Evolutionary conservation across 139 green algal species (phyloP), one percentile per base, ranked within the genome.

Genomic region (Chlamydomonas applanata): DNA sequence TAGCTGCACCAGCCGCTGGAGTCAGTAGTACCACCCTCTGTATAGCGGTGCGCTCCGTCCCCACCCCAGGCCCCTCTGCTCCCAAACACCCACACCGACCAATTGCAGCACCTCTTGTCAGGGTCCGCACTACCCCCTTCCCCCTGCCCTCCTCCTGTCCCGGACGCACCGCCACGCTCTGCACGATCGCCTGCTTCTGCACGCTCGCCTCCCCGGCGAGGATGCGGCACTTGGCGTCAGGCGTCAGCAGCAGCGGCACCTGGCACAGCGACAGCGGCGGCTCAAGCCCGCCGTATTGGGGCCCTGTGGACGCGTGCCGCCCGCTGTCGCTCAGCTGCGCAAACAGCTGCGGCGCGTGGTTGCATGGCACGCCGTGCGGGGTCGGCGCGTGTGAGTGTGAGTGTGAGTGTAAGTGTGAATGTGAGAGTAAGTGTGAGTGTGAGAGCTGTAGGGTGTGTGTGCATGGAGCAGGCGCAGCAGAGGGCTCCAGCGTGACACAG

Each of bases 141-240:
- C n/a, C n/a, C n/a, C n/a, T n/a, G 11, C 40, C 40, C 40, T 29
- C 32, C 29, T 44, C 30, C 64, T 36, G 40, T 44, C 30, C 64
- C n/a, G 40, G 30, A 44, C 2, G 0, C 32, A 24, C 44, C 4
- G 45, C 65, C 29, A 7, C 36, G 33, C 71, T 63, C 57, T 84
- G 79, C 65, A 93, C 78, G 27, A 89, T 71, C 5, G 85, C 71
- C 66, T 93, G 84, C 86, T 94, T 90, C 77, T 88, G 80, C 1
- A 86, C 54, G 7, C 29, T 29, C 0, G 76, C 77, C 71, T 87
- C 81, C 29, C 73, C 76, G 69, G 82, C 72, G 57, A 97, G 75
- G 75, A 97, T 93, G 20, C 76, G 66, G 9, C 69, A 72, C 79
- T 94, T 94, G 65, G 83, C 85, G 13, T 91, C 85, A 0, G 87